These are phyloP conservation scores for Beauveria sp. DNA, from an alignment of 2,329 filamentous ascomycete genomes.

Conservation along the genomic window DNA sequence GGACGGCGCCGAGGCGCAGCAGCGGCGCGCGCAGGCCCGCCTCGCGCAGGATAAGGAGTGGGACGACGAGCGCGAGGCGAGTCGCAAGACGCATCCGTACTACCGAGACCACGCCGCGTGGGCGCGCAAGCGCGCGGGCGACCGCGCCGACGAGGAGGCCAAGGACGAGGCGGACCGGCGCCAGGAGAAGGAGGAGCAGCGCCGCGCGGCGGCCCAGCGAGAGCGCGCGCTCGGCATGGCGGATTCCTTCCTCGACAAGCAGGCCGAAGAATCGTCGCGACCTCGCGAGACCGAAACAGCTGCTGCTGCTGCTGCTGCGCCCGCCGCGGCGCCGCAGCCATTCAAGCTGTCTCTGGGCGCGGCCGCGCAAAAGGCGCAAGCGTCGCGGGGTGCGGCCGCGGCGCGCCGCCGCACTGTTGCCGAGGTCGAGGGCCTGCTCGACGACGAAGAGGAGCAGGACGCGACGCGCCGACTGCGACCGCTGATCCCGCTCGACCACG, in stretches of 20 bases:
- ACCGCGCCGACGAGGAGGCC: conserved; percentile 64
- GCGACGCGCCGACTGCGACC: conserved; percentile 60
- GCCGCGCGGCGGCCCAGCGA: conserved; percentile 60
- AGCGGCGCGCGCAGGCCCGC: conserved; percentile 61
- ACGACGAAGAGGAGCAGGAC: conserved; percentile 82
- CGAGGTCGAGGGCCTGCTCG: conserved; percentile 87
- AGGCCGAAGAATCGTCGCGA: conserved; percentile 65
- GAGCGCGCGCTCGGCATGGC: conserved; percentile 79
- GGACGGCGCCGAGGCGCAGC: conserved; percentile 60
- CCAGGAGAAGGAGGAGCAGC: conserved; percentile 67
- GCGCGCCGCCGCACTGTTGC: conserved; percentile 75
- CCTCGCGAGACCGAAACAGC: conserved; percentile 30
- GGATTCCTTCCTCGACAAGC: conserved; percentile 81
- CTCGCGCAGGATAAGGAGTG: conserved; percentile 61
- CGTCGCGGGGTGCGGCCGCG: conserved; percentile 38
- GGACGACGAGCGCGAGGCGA: conserved; percentile 80
- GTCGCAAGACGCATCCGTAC: conserved; percentile 67
- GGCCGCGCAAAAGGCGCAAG: conserved; percentile 66
- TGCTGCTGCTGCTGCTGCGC: conserved; percentile 26
- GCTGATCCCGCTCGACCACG: conserved; percentile 76
- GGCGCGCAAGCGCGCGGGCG: conserved; percentile 70
- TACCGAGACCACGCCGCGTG: conserved; percentile 81
- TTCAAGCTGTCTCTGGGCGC: conserved; percentile 93
- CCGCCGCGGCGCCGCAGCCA: conserved; percentile 54
- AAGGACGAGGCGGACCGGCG: conserved; percentile 77